Base-by-base conservation (phyloP, 129 eudicot genomes). In the Lactuca saligna region DNA sequence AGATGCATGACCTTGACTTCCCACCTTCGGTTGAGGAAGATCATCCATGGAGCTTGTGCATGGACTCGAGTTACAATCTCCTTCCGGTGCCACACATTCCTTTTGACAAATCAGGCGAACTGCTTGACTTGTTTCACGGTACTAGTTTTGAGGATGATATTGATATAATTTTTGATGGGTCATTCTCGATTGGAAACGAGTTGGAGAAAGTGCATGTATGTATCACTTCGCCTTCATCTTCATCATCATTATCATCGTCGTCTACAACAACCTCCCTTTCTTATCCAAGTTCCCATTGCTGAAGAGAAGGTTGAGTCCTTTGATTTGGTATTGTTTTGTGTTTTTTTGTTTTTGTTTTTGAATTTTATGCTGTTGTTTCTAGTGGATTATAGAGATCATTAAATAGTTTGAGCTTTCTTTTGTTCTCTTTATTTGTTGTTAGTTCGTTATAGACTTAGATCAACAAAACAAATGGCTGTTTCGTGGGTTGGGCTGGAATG, bases 31-130 rank as follows among this genome's bases (percentile, higher is more conserved):
- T 71, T 5, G 87, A 82, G 46, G 62, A 71, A 3, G 90, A 80
- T 17, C 71, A 88, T 72, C 86, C 86, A 1, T 91, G 97, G 97
- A 76, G 78, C 80, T 70, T 86, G 49, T 82, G 84, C 64, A 44
- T 84, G 75, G 93, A 88, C 61, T 31, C 64, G 1, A 78, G 17
- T 4, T 84, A 82, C 70, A 69, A 79, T 42, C 60, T 81, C 16
- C 78, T 86, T 25, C 83, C 81, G 37, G 78, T 85, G n/a, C 82
- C 91, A 33, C 81, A 86, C 67, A 62, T 82, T 17, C 78, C 82
- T 8, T 33, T 70, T 2, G 94, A 84, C 34, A 77, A 71, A 68
- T 57, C 85, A 7, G 72, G 81, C 15, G 89, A 75, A 17, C 15
- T 80, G 53, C 77, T 59, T 6, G 85, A 85, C 74, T 77, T 83